These are phyloP conservation scores for Tetragonia tetragonoides DNA, from an alignment of 148 eudicot species.

Conservation along the genomic window DNA sequence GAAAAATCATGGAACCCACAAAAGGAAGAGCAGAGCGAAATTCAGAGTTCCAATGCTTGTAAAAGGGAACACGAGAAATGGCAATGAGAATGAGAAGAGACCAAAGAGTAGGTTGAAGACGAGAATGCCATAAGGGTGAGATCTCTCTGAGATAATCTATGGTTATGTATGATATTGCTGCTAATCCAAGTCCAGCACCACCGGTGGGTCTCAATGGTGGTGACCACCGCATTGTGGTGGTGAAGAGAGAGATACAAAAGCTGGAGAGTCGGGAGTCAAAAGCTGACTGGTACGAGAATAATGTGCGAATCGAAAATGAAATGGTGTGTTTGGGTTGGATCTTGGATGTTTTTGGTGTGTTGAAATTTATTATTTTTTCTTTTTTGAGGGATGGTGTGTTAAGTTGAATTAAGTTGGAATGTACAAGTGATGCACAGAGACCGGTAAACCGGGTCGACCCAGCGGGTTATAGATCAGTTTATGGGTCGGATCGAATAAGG, in stretches of 20 bases:
- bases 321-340: not conserved
- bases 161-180: conserved; percentile 67
- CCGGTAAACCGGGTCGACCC: too few species aligned
- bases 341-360: too few species aligned
- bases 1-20: conserved; percentile 53
- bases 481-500: too few species aligned
- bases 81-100: conserved; percentile 48
- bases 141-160: conserved; percentile 74
- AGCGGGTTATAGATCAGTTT: too few species aligned
- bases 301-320: too few species aligned
- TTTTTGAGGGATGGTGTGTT: too few species aligned
- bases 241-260: not conserved
- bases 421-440: too few species aligned
- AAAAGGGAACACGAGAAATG: conserved; percentile 61
- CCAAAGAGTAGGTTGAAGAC: conserved; percentile 79
- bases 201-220: conserved; percentile 20
- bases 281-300: too few species aligned
- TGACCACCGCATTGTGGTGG: conserved; percentile 35
- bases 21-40: conserved; percentile 70
- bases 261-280: not conserved
- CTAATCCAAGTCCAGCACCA: conserved; percentile 54
- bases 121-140: conserved; percentile 68
- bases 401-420: too few species aligned
- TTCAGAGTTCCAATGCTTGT: conserved; percentile 83
- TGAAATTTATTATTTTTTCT: too few species aligned